phyloP scores from a whole-genome alignment of 805 yeast genomes.

The Saccharomycopsis oosterbeekiorum region DNA sequence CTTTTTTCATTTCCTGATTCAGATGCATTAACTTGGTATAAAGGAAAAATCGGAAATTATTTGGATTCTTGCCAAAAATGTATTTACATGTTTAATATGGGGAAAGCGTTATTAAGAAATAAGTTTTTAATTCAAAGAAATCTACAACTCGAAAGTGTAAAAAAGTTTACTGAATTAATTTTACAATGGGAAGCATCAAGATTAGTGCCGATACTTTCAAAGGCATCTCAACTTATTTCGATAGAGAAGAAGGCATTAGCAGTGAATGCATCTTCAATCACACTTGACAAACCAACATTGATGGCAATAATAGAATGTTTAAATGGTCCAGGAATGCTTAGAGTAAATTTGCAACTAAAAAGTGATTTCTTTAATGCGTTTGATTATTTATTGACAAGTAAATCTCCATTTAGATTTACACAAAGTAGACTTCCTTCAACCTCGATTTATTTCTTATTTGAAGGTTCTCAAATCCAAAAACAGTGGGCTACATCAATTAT shows the following conservation, averaged over 20 bases:
- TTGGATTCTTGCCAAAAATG: slow-evolving; percentile 46
- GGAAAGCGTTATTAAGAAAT: slow-evolving; percentile 40
- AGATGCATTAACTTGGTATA: slow-evolving; percentile 36
- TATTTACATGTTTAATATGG: slow-evolving; percentile 40
- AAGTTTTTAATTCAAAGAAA: slow-evolving; percentile 43
- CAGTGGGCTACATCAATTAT: slow-evolving; percentile 37
- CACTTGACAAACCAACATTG: slow-evolving; percentile 4
- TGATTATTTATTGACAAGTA: slow-evolving; percentile 10
- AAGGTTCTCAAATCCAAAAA: slow-evolving; percentile 38
- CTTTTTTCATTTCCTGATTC: slow-evolving; percentile 49
- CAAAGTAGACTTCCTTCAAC: slow-evolving; percentile 36
- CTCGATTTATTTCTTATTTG: slow-evolving; percentile 41
- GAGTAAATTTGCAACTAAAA: slow-evolving; percentile 30
- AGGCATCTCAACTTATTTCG: slow-evolving; percentile 1
- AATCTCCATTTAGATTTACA: slow-evolving; percentile 6
- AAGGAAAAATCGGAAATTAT: slow-evolving; percentile 29
- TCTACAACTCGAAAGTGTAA: slow-evolving; percentile 34
- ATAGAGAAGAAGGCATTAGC: neutral
- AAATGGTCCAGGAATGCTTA: slow-evolving; percentile 40
- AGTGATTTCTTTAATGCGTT: slow-evolving; percentile 30
- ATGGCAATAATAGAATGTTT: slow-evolving; percentile 37
- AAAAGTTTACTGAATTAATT: slow-evolving; percentile 27
- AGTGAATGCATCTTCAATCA: neutral
- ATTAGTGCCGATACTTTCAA: slow-evolving; percentile 20
- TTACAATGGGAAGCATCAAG: slow-evolving; percentile 28